Base-by-base conservation (phyloP, 2,329 filamentous ascomycete species). In the Escovopsis weberi region DNA sequence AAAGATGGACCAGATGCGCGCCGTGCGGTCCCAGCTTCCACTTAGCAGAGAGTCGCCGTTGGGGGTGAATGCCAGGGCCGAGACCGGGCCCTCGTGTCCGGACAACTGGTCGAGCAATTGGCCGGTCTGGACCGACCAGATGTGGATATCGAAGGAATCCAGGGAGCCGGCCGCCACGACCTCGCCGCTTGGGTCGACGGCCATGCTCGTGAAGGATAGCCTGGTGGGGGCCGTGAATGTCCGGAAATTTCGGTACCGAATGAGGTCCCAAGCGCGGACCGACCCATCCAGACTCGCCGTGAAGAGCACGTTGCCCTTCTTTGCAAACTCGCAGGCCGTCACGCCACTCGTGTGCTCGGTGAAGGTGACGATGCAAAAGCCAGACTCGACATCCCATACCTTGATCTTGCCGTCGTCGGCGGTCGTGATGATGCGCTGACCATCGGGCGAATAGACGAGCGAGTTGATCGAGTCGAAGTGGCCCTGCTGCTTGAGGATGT, bases 351-450 rank as follows among this genome's bases (percentile, higher is more conserved):
- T 88, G 60, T 98, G 91, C 61, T 98, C 93, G 0, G 89, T 95
- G 54, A 98, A 98, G 0, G 91, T 98, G 28, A 96, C 89, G 33
- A 96, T 85, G 55, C 91, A 98, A 66, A 98, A 98, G 1, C 93
- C 91, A 0, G 91, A 95, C 45, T 85, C 83, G 28, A 89, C 81
- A 59, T 98, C 91, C 91, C 91, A 98, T 32, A 98, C 85, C 60
- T 98, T 98, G 60, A 98, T 84, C 64, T 96, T 96, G 41, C 91
- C 91, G 59, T 98, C 93, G 53, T 98, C 93, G 2, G 91, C 85
- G 2, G 86, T 83, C 0, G 91, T 98, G 46, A 98, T 82, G 48
- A 98, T 85, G 34, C 84, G 80, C 55, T 94, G 85, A 4, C 91
- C 89, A 55, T 95, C 89, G 0, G 91, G 88, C 5, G 91, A 89